Base-by-base conservation (phyloP, 164 flowering plant species). In the Dillenia turbinata region DNA sequence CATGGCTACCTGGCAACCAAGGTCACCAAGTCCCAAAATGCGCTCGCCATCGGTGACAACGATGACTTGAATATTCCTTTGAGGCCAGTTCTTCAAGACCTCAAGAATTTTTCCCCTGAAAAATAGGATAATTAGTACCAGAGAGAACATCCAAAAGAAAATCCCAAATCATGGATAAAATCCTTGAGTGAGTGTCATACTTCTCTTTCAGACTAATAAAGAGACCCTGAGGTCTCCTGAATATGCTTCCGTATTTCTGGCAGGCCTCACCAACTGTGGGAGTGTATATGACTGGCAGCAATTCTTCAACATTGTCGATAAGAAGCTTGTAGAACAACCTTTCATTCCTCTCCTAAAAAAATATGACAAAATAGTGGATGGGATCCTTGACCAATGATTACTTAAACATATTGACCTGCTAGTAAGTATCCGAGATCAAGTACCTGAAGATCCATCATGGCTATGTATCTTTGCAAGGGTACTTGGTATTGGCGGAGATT, bases 181-280 rank as follows among this genome's bases (percentile, higher is more conserved):
- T 44, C 45, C 12, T 3, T n/a, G 13, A 54, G n/a, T 8, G 5
- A 12, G n/a, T 3, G 59, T 12, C 83, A 54, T 77, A 90, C 94
- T 83, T 85, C 66, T 90, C 94, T 58, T 86, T 87, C 76, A 90
- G 75, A 60, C 94, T 86, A 74, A 90, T 88, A 73, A 68, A 88
- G 26, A 90, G 88, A 64, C 92, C 97, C 83, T 88, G 94, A 43
- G 97, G 92, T 12, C 83, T 87, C 73, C 86, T 83, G 74, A 78
- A 90, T 53, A 90, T 87, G 85, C 90, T 83, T 9, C 92, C 92
- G 62, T 86, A 90, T 71, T 88, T 88, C 76, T 86, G 97, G 72
- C 97, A 90, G 57, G 94, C 97, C 72, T 90, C 97, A 22, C 94
- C 97, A 60, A 90, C 94, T 6, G 83, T 77, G 10, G 97, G 97